Evolutionary conservation across 768 basidiomycete genomes (phyloP).

Genomic region (Panaeolus cyanescens): DNA sequence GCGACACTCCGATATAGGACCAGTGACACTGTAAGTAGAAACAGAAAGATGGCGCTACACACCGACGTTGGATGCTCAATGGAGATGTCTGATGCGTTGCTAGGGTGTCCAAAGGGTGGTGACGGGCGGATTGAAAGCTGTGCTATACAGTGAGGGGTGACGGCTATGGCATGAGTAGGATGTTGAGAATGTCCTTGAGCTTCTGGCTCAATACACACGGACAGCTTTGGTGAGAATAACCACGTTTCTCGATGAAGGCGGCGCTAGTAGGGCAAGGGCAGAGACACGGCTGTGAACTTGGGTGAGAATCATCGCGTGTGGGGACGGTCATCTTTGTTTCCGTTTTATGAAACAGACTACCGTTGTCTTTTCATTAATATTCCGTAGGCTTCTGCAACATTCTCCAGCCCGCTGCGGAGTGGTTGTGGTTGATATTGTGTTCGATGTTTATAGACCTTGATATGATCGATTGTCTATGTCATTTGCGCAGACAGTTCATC

Average conservation of each 20-base stretch:
- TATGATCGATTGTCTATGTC: too few species aligned
- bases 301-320: not conserved
- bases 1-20: not conserved
- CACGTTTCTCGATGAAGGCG: not conserved
- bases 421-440: not conserved
- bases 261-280: not conserved
- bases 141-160: not conserved
- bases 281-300: not conserved
- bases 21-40: not conserved
- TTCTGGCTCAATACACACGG: not conserved
- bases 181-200: not conserved
- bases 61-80: not conserved
- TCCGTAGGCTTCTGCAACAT: not conserved
- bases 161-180: not conserved
- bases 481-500: too few species aligned
- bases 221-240: not conserved
- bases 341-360: not conserved
- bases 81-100: not conserved
- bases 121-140: too few species aligned
- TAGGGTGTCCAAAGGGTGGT: not conserved
- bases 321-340: not conserved
- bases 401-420: not conserved
- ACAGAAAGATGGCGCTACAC: not conserved
- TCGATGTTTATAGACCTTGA: too few species aligned
- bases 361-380: not conserved